phyloP scores from a whole-genome alignment of 1,139 yeast species.

The Yamadazyma buinensis region DNA sequence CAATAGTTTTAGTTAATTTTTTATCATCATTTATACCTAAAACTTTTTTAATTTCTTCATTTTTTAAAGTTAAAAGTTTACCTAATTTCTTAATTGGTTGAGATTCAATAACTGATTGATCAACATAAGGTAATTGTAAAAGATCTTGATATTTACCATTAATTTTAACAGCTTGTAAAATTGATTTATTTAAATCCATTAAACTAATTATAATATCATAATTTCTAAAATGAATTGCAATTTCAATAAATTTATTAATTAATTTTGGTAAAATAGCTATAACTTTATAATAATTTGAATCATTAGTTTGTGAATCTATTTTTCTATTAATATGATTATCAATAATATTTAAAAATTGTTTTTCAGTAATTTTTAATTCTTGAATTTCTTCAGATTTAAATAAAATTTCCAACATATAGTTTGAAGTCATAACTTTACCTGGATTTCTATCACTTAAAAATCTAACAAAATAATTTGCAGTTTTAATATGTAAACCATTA shows the following conservation, averaged over 20 bases:
- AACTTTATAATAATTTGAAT: conserved; percentile 45
- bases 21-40: conserved; percentile 52
- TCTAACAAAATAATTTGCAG: conserved; percentile 72
- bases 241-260: conserved; percentile 71
- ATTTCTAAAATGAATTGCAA: conserved; percentile 76
- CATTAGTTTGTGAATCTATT: conserved; percentile 26
- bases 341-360: conserved; percentile 50
- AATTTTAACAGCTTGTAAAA: conserved; percentile 75
- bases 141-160: conserved; percentile 57
- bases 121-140: conserved; percentile 77
- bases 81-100: conserved; percentile 58
- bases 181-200: conserved; percentile 64
- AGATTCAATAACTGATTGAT: conserved; percentile 39
- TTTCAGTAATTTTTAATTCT: conserved; percentile 15
- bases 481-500: conserved; percentile 75
- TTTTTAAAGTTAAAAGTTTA: conserved; percentile 55
- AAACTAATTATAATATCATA: conserved; percentile 61
- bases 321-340: conserved; percentile 56
- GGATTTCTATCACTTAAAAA: conserved; percentile 72
- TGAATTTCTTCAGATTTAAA: conserved; percentile 61
- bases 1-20: conserved; percentile 46
- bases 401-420: conserved; percentile 59
- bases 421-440: conserved; percentile 60
- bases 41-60: conserved; percentile 49
- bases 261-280: conserved; percentile 64